A percentile compares a stretch with the other conserved stretches of the same genome.
Evolutionary conservation across 371 early-diverging fungal species (phyloP).

Genomic region (Mucor velutinosus): DNA sequence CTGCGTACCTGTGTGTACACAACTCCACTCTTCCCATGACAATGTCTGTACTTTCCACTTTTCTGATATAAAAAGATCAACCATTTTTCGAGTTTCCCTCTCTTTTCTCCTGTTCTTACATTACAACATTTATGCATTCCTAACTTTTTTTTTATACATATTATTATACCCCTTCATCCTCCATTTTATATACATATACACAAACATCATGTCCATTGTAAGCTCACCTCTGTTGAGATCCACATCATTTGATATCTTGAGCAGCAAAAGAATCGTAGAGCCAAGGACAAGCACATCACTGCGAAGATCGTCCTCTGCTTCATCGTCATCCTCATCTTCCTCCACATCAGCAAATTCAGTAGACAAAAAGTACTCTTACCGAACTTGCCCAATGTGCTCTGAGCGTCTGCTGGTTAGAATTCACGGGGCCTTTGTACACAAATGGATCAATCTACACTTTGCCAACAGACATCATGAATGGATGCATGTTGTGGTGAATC

Average conservation of each 20-base stretch:
- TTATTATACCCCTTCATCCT: background rate
- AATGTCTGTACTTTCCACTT: conserved; percentile 4
- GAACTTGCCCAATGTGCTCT: conserved; percentile 52
- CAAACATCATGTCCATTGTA: conserved; percentile 14
- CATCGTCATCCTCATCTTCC: conserved; percentile 1
- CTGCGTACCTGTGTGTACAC: conserved; percentile 2
- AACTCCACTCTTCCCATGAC: conserved; percentile 18
- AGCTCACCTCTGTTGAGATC: conserved; percentile 15
- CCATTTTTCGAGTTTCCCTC: background rate
- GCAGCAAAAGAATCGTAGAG: background rate
- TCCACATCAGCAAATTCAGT: conserved; percentile 1
- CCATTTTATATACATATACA: background rate
- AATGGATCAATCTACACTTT: conserved; percentile 52
- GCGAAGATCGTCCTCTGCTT: conserved; percentile 16
- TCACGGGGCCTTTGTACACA: conserved; percentile 50
- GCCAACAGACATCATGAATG: conserved; percentile 49
- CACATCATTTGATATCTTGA: conserved; percentile 14
- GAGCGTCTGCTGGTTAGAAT: conserved; percentile 50
- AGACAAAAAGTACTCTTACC: conserved; percentile 39
- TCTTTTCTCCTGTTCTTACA: background rate
- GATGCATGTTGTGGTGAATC: conserved; percentile 54
- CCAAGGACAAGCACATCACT: conserved; percentile 6
- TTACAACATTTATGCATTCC: background rate
- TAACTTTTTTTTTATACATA: background rate
- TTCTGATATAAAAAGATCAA: conserved; percentile 4